Conservation (phyloP, 1,284 basidiomycete genomes). For the Cryptococcus hybrid region DNA sequence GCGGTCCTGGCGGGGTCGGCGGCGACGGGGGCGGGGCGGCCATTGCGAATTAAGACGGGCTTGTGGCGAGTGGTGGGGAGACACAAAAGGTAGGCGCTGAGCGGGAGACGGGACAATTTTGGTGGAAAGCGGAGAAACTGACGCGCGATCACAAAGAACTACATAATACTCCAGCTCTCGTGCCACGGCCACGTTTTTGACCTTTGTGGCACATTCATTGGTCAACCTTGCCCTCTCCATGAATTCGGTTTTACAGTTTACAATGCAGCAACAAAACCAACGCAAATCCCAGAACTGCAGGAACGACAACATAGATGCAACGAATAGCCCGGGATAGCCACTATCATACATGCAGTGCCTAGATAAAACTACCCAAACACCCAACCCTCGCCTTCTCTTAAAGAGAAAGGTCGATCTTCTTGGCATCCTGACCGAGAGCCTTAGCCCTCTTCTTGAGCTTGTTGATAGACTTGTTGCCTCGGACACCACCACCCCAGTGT, state of each 20-base stretch:
- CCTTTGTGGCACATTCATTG: conserved; percentile 17
- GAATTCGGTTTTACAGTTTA: too few species aligned
- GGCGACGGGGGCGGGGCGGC: conserved; percentile 1
- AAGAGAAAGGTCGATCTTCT: conserved; percentile 47
- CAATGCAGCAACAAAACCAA: too few species aligned
- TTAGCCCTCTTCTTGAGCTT: conserved; percentile 95
- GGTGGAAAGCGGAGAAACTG: background rate
- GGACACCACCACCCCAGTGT: conserved; percentile 94
- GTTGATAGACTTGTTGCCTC: conserved; percentile 87
- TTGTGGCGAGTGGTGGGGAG: background rate
- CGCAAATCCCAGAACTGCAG: too few species aligned
- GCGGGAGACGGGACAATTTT: background rate
- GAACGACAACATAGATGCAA: too few species aligned
- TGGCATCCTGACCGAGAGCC: conserved; percentile 56
- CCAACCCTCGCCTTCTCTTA: conserved; percentile 26
- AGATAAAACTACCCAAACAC: conserved; percentile 12
- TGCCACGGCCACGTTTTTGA: background rate
- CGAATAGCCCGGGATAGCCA: too few species aligned
- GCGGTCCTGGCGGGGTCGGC: background rate
- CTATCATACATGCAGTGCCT: conserved; percentile 28
- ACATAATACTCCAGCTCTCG: too few species aligned
- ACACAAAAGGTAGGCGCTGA: background rate
- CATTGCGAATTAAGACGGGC: too few species aligned
- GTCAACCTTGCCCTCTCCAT: too few species aligned
- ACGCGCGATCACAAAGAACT: too few species aligned